A percentile compares a stretch with the other conserved stretches of the same genome.
Evolutionary conservation across 192 early-diverging fungal species (phyloP).

Genomic region (Backusella liffmaniae): DNA sequence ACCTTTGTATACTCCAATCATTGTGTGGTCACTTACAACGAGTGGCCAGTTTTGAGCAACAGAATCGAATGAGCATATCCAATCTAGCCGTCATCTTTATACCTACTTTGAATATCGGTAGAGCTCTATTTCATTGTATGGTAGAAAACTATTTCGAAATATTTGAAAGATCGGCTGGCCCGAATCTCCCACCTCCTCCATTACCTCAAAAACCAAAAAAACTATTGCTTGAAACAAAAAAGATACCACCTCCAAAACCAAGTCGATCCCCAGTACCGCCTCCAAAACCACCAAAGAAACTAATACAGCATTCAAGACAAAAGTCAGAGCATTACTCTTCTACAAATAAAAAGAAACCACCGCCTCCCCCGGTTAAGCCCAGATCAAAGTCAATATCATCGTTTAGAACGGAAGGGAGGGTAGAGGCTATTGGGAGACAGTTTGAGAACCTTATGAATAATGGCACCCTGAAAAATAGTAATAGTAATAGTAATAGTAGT

Average conservation of each 20-base stretch:
- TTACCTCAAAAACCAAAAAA: conserved; percentile 17
- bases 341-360: neutral
- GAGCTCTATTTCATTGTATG: conserved; percentile 52
- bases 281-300: neutral
- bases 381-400: conserved; percentile 33
- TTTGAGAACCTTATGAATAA: conserved; percentile 19
- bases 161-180: conserved; percentile 25
- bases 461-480: neutral
- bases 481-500: neutral
- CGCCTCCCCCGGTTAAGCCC: conserved; percentile 16
- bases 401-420: neutral
- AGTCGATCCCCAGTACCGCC: conserved; percentile 1
- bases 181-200: conserved; percentile 14
- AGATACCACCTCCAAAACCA: conserved; percentile 11
- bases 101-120: conserved; percentile 55
- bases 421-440: conserved; percentile 26
- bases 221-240: neutral
- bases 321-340: conserved; percentile 9
- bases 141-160: conserved; percentile 39
- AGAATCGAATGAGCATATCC: conserved; percentile 59
- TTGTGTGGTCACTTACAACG: conserved; percentile 54
- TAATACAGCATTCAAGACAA: conserved; percentile 11
- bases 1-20: conserved; percentile 49
- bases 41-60: conserved; percentile 42
- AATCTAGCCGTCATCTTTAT: conserved; percentile 63